Percentiles rank a stretch among this genome's conserved stretches.
phyloP scores from a whole-genome alignment of 371 early-diverging fungal species.

The Entomophthora muscae region DNA sequence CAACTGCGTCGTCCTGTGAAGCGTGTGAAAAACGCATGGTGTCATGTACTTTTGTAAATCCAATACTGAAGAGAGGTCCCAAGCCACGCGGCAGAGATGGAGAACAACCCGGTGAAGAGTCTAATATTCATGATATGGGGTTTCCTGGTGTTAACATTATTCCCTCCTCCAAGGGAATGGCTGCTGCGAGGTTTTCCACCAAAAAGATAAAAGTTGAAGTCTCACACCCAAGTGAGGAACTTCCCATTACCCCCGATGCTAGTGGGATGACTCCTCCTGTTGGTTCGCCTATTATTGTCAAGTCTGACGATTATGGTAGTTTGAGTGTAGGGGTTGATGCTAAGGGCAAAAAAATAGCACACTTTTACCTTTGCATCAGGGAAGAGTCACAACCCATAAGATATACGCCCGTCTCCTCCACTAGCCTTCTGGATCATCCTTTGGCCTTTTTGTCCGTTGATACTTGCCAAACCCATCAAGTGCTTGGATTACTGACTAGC shows the following conservation, averaged over 20 bases:
- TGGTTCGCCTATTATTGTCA: not conserved
- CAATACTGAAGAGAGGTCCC: constrained; percentile 8
- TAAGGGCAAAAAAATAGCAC: constrained; percentile 3
- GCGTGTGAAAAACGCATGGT: constrained; percentile 5
- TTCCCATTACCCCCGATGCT: not conserved
- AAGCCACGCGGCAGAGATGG: not conserved
- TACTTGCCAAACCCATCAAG: constrained; percentile 2
- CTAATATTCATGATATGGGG: not conserved
- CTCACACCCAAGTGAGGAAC: not conserved
- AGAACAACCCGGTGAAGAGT: not conserved
- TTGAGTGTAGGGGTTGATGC: not conserved
- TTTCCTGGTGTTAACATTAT: not conserved
- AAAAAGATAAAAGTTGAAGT: not conserved
- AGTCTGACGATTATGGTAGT: constrained; percentile 5
- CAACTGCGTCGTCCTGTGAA: not conserved
- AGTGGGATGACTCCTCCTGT: not conserved
- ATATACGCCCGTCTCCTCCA: not conserved
- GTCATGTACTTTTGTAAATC: constrained; percentile 6
- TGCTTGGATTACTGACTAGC: constrained; percentile 2
- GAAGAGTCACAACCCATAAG: not conserved
- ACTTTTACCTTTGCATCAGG: not conserved
- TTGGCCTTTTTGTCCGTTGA: not conserved
- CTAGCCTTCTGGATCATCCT: constrained; percentile 4
- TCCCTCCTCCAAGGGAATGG: not conserved
- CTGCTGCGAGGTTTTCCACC: not conserved